phyloP scores from a whole-genome alignment of 2,329 filamentous ascomycete species.

The Pyrenophora graminea region DNA sequence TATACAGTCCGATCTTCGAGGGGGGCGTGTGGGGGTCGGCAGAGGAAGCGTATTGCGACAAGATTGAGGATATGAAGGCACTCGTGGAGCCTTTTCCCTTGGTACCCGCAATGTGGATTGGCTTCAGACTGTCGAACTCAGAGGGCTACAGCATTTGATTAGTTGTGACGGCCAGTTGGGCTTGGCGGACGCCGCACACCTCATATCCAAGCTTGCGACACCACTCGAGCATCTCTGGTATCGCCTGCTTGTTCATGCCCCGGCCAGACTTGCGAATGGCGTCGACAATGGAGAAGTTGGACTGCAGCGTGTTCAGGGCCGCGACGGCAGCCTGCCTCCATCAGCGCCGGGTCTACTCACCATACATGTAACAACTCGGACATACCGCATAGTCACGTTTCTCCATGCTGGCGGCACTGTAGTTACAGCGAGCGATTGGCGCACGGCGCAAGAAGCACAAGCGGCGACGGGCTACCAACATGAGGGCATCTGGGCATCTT shows the following conservation, averaged over 20 bases:
- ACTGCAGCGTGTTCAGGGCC: conserved; percentile 76
- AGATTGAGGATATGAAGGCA: conserved; percentile 78
- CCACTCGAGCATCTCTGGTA: conserved; percentile 83
- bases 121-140: conserved; percentile 63
- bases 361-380: neutral
- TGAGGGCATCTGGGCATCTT: conserved; percentile 39
- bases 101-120: conserved; percentile 86
- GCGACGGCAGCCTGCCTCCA: conserved; percentile 66
- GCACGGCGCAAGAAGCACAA: conserved; percentile 18
- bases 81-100: conserved; percentile 93
- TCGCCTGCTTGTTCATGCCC: conserved; percentile 72
- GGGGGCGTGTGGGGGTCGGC: conserved; percentile 39
- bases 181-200: conserved; percentile 54
- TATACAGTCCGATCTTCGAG: conserved; percentile 75
- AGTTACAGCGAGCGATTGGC: conserved; percentile 19
- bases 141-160: conserved; percentile 54
- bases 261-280: conserved; percentile 75
- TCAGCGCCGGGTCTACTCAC: conserved; percentile 20
- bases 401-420: conserved; percentile 32
- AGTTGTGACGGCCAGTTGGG: neutral
- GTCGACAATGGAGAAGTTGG: conserved; percentile 78
- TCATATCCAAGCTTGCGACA: conserved; percentile 75
- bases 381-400: conserved; percentile 44
- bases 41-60: conserved; percentile 64
- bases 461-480: conserved; percentile 34